phyloP scores from a whole-genome alignment of 495 filamentous ascomycete genomes.

The Parmelia sp. region DNA sequence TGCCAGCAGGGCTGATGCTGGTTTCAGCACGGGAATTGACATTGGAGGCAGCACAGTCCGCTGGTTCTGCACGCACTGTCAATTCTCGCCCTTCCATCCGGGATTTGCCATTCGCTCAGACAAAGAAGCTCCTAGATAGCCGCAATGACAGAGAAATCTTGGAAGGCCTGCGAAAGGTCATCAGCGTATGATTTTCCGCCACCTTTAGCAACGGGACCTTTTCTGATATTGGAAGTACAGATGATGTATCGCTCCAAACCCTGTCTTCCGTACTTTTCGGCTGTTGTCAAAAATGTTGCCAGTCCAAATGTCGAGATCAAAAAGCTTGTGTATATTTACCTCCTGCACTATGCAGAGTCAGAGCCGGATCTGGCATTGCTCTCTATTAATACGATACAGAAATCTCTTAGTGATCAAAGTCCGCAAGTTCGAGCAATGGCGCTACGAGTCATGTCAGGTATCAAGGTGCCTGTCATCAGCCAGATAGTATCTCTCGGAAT shows the following conservation, averaged over 20 bases:
- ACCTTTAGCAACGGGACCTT: conserved; percentile 8
- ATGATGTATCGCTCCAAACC: conserved; percentile 87
- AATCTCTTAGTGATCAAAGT: conserved; percentile 85
- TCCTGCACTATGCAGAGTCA: conserved; percentile 89
- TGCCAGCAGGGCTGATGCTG: conserved; percentile 22
- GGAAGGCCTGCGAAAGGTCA: conserved; percentile 84
- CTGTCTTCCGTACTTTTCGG: conserved; percentile 82
- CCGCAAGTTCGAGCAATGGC: conserved; percentile 87
- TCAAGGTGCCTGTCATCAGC: conserved; percentile 93
- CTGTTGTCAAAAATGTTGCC: conserved; percentile 93
- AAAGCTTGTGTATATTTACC: conserved; percentile 96
- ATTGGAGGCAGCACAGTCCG: conserved; percentile 86
- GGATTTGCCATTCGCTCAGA: conserved; percentile 51
- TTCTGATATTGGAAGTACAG: conserved; percentile 40
- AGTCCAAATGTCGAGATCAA: conserved; percentile 88
- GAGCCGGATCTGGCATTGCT: conserved; percentile 92
- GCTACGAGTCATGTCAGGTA: conserved; percentile 89
- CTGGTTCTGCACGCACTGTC: conserved; percentile 43
- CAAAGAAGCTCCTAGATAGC: conserved; percentile 92
- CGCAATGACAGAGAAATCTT: conserved; percentile 88
- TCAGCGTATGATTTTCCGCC: conserved; percentile 57
- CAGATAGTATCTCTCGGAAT: conserved; percentile 97
- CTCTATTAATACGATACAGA: conserved; percentile 97
- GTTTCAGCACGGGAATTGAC: conserved; percentile 83
- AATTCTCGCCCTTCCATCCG: conserved; percentile 40